Conservation (phyloP, 169 alveolate species). For the Plasmodium coatneyi region DNA sequence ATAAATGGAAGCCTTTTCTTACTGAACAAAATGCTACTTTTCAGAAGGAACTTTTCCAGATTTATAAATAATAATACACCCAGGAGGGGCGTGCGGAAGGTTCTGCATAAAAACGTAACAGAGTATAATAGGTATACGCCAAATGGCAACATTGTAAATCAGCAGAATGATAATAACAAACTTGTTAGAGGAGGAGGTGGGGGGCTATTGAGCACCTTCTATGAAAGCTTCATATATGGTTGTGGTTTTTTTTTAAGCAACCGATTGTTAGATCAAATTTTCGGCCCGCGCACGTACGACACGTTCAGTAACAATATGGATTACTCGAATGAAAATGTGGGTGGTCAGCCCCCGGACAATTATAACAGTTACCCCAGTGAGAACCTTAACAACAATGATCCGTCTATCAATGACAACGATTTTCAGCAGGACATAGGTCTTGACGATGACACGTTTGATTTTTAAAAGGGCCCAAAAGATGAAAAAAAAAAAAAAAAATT, state of each 20-base stretch:
- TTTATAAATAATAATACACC: conserved; percentile 69
- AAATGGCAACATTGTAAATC: conserved; percentile 25
- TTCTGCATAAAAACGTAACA: conserved; percentile 64
- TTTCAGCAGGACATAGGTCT: conserved; percentile 70
- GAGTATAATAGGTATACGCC: conserved; percentile 33
- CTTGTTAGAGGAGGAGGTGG: conserved; percentile 30
- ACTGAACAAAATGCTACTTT: conserved; percentile 41
- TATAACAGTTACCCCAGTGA: conserved; percentile 42
- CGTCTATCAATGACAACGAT: conserved; percentile 63
- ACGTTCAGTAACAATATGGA: conserved; percentile 33
- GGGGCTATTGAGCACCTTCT: conserved; percentile 44
- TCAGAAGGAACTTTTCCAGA: conserved; percentile 67
- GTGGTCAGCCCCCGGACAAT: conserved; percentile 7
- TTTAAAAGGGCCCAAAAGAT: conserved; percentile 4
- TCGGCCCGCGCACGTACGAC: conserved; percentile 64
- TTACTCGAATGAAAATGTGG: conserved; percentile 15
- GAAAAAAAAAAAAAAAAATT: neutral
- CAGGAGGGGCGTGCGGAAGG: conserved; percentile 48
- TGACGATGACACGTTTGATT: conserved; percentile 66
- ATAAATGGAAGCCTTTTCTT: neutral
- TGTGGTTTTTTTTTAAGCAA: conserved; percentile 74
- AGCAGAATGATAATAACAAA: conserved; percentile 41
- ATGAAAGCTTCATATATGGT: conserved; percentile 74
- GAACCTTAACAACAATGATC: conserved; percentile 36
- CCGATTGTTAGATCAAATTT: conserved; percentile 70